Conservation (phyloP, 2,329 filamentous ascomycete species). For the Pestalotiopsis sp. region DNA sequence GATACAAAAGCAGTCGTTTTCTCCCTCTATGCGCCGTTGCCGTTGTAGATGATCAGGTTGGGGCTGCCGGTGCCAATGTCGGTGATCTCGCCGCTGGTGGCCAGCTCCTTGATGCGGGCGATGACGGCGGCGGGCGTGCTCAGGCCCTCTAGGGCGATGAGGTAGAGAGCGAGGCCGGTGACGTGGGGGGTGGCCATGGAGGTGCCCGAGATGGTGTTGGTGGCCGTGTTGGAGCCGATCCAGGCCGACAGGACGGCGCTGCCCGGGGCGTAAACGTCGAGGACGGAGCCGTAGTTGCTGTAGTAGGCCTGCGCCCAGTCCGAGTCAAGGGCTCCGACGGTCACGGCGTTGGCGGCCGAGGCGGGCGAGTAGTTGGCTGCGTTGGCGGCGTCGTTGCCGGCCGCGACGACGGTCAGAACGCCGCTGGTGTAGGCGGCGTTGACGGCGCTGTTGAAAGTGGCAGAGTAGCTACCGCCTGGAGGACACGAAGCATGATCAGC, state of each 20-base stretch:
- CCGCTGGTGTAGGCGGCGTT: conserved; percentile 47
- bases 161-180: conserved; percentile 47
- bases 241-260: conserved; percentile 36
- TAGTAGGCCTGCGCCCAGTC: conserved; percentile 39
- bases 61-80: conserved; percentile 6
- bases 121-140: conserved; percentile 10
- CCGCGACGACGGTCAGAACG: conserved; percentile 57
- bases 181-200: conserved; percentile 51
- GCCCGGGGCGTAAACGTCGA: conserved; percentile 39
- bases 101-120: conserved; percentile 8
- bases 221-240: conserved; percentile 35
- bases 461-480: conserved; percentile 3
- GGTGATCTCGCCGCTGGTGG: conserved; percentile 11
- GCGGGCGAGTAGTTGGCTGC: conserved; percentile 49
- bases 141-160: conserved; percentile 23
- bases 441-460: conserved; percentile 46
- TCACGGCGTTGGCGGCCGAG: conserved; percentile 50
- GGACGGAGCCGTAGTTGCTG: conserved; percentile 35
- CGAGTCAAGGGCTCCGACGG: conserved; percentile 51
- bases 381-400: conserved; percentile 52
- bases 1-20: neutral
- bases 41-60: conserved; percentile 11
- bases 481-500: neutral
- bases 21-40: conserved; percentile 1
- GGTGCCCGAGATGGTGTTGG: conserved; percentile 42